Evolutionary conservation across 1,139 yeast species (phyloP).

Genomic region (Scheffersomyces segobiensis): DNA sequence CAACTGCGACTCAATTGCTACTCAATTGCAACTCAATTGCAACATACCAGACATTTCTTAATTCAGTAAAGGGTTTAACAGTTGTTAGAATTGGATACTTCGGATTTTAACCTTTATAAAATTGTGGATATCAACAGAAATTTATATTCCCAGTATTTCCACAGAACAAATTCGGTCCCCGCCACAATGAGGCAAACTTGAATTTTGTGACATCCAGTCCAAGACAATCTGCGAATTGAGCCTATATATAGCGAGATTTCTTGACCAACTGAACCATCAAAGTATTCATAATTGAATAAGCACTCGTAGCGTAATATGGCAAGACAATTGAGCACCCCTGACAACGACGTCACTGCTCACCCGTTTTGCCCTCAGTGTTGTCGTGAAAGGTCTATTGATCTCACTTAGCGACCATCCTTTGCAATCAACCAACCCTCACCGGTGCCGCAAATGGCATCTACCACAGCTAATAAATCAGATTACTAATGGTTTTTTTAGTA

Average conservation of each 20-base stretch:
- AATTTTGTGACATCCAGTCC: neutral
- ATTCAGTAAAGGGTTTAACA: neutral
- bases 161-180: neutral
- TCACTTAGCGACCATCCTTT: neutral
- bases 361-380: too few species aligned
- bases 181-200: neutral
- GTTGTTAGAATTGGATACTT: neutral
- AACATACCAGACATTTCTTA: neutral
- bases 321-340: too few species aligned
- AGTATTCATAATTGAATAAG: too few species aligned
- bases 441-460: neutral
- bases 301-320: too few species aligned
- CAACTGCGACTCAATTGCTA: neutral
- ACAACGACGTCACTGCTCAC: too few species aligned
- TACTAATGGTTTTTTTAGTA: neutral
- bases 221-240: too few species aligned
- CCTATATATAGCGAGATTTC: neutral
- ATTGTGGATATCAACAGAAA: neutral
- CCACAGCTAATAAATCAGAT: neutral
- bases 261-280: neutral
- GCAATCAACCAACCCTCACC: neutral
- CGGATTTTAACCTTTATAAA: neutral
- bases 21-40: neutral
- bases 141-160: neutral
- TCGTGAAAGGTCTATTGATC: neutral